A percentile compares a stretch with the other conserved stretches of the same genome.
These are phyloP conservation scores for Neurospora sp. DNA, from an alignment of 495 filamentous ascomycete species.

Conservation along the genomic window DNA sequence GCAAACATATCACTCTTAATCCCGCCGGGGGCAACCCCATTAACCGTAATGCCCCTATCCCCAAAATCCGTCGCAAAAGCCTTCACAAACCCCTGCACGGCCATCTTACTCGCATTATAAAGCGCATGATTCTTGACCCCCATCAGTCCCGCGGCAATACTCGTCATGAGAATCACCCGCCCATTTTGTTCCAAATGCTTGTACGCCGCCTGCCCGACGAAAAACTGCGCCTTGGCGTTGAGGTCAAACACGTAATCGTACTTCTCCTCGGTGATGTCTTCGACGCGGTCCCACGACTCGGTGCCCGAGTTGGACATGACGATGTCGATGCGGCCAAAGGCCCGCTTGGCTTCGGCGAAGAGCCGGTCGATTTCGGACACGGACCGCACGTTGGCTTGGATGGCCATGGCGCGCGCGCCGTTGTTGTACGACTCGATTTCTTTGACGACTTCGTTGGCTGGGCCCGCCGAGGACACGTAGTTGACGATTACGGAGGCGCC, in stretches of 20 bases:
- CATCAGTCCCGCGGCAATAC: constrained; percentile 40
- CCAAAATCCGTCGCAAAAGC: constrained; percentile 66
- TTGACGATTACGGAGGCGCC: constrained; percentile 69
- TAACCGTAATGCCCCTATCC: constrained; percentile 62
- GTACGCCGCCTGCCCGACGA: constrained; percentile 69
- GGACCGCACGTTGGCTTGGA: constrained; percentile 68
- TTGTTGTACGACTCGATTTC: constrained; percentile 25
- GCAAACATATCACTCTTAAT: constrained; percentile 75
- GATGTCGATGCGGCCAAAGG: constrained; percentile 65
- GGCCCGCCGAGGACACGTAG: constrained; percentile 54
- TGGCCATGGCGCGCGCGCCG: constrained; percentile 52
- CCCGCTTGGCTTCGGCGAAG: constrained; percentile 50
- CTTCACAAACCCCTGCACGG: constrained; percentile 70
- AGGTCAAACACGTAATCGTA: constrained; percentile 69
- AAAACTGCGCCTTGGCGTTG: constrained; percentile 73
- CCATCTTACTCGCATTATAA: constrained; percentile 69
- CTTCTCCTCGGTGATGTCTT: constrained; percentile 63
- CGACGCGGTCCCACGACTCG: constrained; percentile 51
- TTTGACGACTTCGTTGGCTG: constrained; percentile 55
- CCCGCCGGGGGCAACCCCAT: constrained; percentile 65
- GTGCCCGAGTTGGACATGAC: constrained; percentile 63
- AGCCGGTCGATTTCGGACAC: constrained; percentile 53
- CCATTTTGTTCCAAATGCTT: constrained; percentile 58
- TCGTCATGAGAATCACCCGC: constrained; percentile 54
- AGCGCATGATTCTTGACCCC: constrained; percentile 64